Base-by-base conservation (phyloP, 495 filamentous ascomycete species). In the Podospora didyma region DNA sequence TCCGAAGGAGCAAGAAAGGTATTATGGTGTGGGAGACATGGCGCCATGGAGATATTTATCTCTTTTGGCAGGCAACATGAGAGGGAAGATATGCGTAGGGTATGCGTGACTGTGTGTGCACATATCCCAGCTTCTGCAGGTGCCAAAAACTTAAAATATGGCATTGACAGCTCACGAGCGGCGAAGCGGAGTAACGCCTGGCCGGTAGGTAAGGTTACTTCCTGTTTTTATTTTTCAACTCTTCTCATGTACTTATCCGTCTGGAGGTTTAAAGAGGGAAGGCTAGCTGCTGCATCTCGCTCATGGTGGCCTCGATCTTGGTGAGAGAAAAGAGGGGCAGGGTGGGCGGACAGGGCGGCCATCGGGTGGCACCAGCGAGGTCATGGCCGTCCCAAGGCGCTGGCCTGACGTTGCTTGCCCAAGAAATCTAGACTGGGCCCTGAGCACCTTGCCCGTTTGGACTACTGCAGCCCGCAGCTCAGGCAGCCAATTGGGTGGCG, bases 361-460 rank as follows among this genome's bases (percentile, higher is more conserved):
- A 16, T 17, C 5, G 39, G 14, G n/a, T 65, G 60, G 62, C 56
- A 62, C 62, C 58, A 62, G 60, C 19, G 21, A 41, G 54, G 50
- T 45, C 51, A n/a, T 46, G 47, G 54, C 55, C 50, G 52, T 28
- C 37, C 23, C 12, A 46, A 51, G 53, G 41, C 26, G 54, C 63
- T 69, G 49, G 59, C 53, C 57, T 64, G 61, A 66, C 56, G 26
- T 21, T 28, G 21, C 16, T 46, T 45, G 59, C 7, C 55, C 53
- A 47, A 34, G 54, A 17, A 61, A 57, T 59, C 61, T 64, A 57
- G 66, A 50, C 53, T 56, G 51, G 42, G 2, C 41, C n/a, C 14
- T 24, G 19, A 49, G 20, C 51, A 16, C 7, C 39, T 42, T 42
- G n/a, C 44, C 48, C 12, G 61, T 63, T 62, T 54, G 12, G 55